These are phyloP conservation scores for Pisolithus thermaeus DNA, from an alignment of 1,284 basidiomycete genomes.

Conservation along the genomic window DNA sequence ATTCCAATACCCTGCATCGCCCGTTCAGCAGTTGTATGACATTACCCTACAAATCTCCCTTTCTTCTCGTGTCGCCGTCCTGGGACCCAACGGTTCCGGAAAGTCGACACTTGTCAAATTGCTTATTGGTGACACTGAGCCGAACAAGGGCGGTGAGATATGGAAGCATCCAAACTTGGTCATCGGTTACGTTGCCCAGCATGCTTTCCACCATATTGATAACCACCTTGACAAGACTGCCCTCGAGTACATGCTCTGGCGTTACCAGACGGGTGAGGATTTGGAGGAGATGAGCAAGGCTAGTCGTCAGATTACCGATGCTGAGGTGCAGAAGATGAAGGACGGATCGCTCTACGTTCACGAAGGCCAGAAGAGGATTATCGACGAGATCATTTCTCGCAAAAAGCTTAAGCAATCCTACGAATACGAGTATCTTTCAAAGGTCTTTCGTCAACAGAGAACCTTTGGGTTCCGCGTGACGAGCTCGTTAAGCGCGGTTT, in stretches of 20 bases:
- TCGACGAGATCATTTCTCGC: constrained; percentile 86
- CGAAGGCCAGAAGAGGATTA: constrained; percentile 91
- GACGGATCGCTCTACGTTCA: constrained; percentile 83
- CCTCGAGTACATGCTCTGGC: constrained; percentile 98
- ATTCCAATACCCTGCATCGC: constrained; percentile 90
- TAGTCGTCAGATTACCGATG: constrained; percentile 80
- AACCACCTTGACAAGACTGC: constrained; percentile 97
- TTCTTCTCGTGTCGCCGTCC: constrained; percentile 93
- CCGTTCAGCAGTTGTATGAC: constrained; percentile 88
- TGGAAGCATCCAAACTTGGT: constrained; percentile 99
- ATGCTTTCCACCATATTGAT: constrained; percentile 99
- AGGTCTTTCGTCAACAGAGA: constrained; percentile 87
- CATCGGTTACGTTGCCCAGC: constrained; percentile 97
- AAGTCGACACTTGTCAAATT: constrained; percentile 99
- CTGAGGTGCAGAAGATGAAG: constrained; percentile 95
- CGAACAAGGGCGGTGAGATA: constrained; percentile 93
- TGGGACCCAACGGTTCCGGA: constrained; percentile 96
- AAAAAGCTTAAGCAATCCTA: constrained; percentile 99
- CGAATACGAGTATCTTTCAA: constrained; percentile 98
- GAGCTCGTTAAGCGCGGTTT: constrained; percentile 96
- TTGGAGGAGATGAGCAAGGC: constrained; percentile 95
- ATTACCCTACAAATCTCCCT: constrained; percentile 95
- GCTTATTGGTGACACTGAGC: constrained; percentile 95
- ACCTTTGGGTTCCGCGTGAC: constrained; percentile 95
- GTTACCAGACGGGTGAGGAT: constrained; percentile 99